These are phyloP conservation scores for Globisporangium barbulae DNA, from an alignment of 352 stramenopile genomes.

Conservation along the genomic window DNA sequence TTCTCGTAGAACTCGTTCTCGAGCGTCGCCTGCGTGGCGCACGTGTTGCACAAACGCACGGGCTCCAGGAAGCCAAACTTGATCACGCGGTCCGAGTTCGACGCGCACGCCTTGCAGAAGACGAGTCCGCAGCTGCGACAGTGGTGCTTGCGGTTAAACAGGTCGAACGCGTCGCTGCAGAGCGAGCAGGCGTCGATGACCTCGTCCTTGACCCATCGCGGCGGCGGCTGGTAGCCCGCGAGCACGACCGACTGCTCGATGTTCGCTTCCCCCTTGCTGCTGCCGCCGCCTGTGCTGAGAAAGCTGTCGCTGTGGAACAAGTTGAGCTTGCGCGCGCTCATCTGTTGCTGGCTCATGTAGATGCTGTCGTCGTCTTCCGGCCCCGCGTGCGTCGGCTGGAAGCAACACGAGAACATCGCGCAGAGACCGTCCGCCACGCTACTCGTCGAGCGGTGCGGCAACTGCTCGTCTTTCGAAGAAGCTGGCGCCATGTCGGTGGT, in stretches of 20 bases:
- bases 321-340: conserved; percentile 15
- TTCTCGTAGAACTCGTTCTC: conserved; percentile 73
- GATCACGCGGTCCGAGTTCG: conserved; percentile 51
- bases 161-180: conserved; percentile 50
- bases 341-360: conserved; percentile 37
- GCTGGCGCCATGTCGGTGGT: background rate
- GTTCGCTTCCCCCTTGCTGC: conserved; percentile 4
- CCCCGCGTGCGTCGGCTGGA: conserved; percentile 35
- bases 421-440: conserved; percentile 33
- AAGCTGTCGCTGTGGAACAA: conserved; percentile 10
- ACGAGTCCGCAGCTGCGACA: conserved; percentile 58
- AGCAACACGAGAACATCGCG: conserved; percentile 55
- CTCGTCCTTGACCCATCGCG: conserved; percentile 59
- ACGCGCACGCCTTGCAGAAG: conserved; percentile 48
- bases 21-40: conserved; percentile 30
- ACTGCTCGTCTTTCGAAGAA: background rate
- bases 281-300: conserved; percentile 4
- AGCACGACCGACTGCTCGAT: conserved; percentile 21
- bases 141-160: conserved; percentile 69
- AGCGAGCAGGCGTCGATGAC: conserved; percentile 44
- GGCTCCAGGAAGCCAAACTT: conserved; percentile 64
- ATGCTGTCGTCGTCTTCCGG: conserved; percentile 25
- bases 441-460: background rate
- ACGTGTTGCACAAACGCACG: conserved; percentile 53
- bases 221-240: conserved; percentile 42